A percentile compares a stretch with the other conserved stretches of the same genome.
phyloP scores from a whole-genome alignment of 106 monocot species.

The Acanthochlamys bracteata region DNA sequence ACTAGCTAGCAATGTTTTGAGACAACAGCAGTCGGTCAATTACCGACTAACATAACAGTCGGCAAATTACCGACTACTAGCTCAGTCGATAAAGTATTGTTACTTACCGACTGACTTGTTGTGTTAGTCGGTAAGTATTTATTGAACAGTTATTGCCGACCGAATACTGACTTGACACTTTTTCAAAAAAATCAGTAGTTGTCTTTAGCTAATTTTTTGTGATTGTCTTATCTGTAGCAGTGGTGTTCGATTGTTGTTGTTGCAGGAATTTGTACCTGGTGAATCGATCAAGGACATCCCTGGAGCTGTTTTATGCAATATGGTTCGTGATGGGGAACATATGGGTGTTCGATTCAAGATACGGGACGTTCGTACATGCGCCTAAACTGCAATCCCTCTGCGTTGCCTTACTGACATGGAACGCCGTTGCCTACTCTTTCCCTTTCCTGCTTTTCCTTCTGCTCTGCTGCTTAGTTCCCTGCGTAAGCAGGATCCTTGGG shows the following conservation, averaged over 20 bases:
- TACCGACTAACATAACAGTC: no score
- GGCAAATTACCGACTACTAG: no score
- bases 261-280: conserved; percentile 34
- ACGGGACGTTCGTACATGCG: conserved; percentile 28
- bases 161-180: no score
- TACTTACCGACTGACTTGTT: no score
- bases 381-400: conserved; percentile 61
- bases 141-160: no score
- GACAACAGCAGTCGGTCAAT: no score
- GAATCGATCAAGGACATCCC: conserved; percentile 47
- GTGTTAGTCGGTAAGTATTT: no score
- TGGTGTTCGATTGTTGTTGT: neutral
- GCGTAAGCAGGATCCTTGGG: conserved; percentile 36
- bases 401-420: conserved; percentile 66
- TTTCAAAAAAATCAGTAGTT: no score
- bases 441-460: conserved; percentile 83
- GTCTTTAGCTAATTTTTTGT: no score
- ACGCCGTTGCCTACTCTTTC: conserved; percentile 67
- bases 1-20: no score
- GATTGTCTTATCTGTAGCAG: no score
- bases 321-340: conserved; percentile 99
- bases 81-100: no score
- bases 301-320: conserved; percentile 76
- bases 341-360: conserved; percentile 68
- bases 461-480: conserved; percentile 76